Evolutionary conservation across 352 stramenopile genomes (phyloP).

Genomic region (Elongisporangium senticosum): DNA sequence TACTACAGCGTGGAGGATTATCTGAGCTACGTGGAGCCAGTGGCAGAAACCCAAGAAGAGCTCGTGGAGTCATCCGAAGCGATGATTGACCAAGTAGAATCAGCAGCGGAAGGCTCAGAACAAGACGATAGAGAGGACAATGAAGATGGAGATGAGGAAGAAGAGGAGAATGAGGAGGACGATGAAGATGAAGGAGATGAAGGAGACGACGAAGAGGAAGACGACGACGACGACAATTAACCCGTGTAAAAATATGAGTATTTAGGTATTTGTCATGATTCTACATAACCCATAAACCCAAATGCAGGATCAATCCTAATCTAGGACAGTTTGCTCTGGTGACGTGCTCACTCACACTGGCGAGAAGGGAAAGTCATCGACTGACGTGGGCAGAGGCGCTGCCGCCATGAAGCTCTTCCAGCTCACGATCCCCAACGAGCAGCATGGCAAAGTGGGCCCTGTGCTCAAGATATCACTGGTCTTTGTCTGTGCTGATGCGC

Average conservation of each 20-base stretch:
- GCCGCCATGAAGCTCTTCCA: constrained; percentile 84
- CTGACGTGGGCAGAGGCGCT: neutral
- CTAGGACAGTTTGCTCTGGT: neutral
- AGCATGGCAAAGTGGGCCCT: constrained; percentile 54
- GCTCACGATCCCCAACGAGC: constrained; percentile 80
- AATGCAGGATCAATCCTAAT: neutral
- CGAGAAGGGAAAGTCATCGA: neutral
- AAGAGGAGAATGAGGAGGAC: constrained; percentile 6
- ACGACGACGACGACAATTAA: constrained; percentile 9
- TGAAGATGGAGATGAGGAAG: constrained; percentile 8
- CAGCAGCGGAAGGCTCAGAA: constrained; percentile 3
- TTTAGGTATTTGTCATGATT: too few species aligned
- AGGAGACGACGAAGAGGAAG: constrained; percentile 20
- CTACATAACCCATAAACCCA: neutral
- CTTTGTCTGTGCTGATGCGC: neutral
- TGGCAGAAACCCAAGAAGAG: constrained; percentile 7
- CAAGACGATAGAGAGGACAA: constrained; percentile 9
- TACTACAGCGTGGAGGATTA: constrained; percentile 67
- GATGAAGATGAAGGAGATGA: constrained; percentile 11
- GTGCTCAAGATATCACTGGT: neutral
- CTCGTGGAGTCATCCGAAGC: constrained; percentile 1
- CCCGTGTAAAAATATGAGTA: too few species aligned
- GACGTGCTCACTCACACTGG: neutral
- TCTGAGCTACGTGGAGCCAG: constrained; percentile 45
- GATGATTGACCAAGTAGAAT: constrained; percentile 1